phyloP scores from a whole-genome alignment of 1,284 basidiomycete species.

The Boletus hoseneyae region DNA sequence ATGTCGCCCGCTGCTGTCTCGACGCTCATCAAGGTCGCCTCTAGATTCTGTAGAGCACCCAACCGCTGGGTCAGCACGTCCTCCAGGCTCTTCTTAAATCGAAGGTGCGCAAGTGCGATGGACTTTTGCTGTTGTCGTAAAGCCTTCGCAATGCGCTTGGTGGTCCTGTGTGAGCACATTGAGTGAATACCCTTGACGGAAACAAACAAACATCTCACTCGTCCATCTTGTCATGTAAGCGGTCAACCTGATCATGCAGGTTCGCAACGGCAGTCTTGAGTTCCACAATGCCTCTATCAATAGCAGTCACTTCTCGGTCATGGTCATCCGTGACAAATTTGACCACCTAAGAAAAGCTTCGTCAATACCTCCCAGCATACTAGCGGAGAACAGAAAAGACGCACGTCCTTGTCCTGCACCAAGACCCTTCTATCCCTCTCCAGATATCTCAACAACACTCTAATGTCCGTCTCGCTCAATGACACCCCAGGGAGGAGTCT shows the following conservation, averaged over 20 bases:
- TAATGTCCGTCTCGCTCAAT: slow-evolving; percentile 60
- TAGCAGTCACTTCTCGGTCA: slow-evolving; percentile 53
- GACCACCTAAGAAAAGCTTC: slow-evolving; percentile 50
- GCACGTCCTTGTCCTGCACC: slow-evolving; percentile 62
- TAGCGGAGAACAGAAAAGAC: slow-evolving; percentile 19
- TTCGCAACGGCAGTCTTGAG: slow-evolving; percentile 64
- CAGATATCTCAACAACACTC: slow-evolving; percentile 73
- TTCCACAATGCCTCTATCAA: slow-evolving; percentile 75
- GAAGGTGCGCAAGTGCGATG: slow-evolving; percentile 72
- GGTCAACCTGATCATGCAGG: slow-evolving; percentile 64
- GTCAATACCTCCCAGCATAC: background rate
- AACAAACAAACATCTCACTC: slow-evolving; percentile 43
- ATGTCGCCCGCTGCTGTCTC: slow-evolving; percentile 87
- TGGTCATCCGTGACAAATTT: slow-evolving; percentile 61
- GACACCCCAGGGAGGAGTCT: slow-evolving; percentile 42
- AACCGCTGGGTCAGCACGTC: slow-evolving; percentile 76
- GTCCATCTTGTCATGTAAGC: slow-evolving; percentile 64
- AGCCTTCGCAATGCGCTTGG: slow-evolving; percentile 60
- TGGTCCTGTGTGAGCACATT: slow-evolving; percentile 46
- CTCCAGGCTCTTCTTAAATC: slow-evolving; percentile 77
- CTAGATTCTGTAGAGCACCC: slow-evolving; percentile 69
- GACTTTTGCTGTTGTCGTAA: slow-evolving; percentile 69
- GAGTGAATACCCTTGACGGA: background rate
- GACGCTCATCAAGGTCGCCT: slow-evolving; percentile 74
- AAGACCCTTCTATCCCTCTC: slow-evolving; percentile 70